Conservation (phyloP, 164 flowering plant species). For the Piper betle region DNA sequence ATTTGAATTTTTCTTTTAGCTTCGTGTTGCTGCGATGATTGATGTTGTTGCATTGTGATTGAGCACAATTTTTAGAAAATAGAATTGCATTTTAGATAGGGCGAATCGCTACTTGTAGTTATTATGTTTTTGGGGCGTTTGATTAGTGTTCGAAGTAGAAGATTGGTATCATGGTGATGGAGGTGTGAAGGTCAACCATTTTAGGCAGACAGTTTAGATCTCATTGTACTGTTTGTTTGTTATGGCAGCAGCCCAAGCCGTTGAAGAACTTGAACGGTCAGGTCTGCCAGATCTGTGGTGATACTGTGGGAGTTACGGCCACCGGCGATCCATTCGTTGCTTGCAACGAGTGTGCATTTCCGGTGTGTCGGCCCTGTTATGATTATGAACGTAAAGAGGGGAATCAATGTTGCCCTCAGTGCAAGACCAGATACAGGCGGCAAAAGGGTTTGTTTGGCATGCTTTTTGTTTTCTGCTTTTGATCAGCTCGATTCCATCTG, state of each 20-base stretch:
- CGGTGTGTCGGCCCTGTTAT: too few relatives aligned
- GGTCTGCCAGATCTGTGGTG: conserved; percentile 55
- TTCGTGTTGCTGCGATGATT: background rate
- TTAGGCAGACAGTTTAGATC: background rate
- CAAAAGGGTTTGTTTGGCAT: conserved; percentile 60
- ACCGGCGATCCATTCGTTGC: conserved; percentile 67
- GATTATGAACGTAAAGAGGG: too few relatives aligned
- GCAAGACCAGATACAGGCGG: conserved; percentile 92
- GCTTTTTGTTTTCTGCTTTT: background rate
- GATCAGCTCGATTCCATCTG: background rate
- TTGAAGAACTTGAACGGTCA: conserved; percentile 38
- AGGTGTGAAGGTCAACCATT: too few relatives aligned
- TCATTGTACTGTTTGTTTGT: conserved; percentile 1
- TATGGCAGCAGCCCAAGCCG: conserved; percentile 64
- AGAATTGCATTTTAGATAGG: background rate
- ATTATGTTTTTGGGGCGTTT: too few relatives aligned
- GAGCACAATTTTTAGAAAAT: background rate
- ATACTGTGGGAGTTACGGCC: conserved; percentile 62
- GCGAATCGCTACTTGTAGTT: too few relatives aligned
- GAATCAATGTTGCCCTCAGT: conserved; percentile 76
- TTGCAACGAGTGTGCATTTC: too few relatives aligned
- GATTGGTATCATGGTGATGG: too few relatives aligned
- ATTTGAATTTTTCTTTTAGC: background rate
- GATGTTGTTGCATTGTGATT: too few relatives aligned
- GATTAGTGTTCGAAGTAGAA: too few relatives aligned